Evolutionary conservation across 2,329 filamentous ascomycete species (phyloP).

Genomic region (Sporothrix euskadiensis): DNA sequence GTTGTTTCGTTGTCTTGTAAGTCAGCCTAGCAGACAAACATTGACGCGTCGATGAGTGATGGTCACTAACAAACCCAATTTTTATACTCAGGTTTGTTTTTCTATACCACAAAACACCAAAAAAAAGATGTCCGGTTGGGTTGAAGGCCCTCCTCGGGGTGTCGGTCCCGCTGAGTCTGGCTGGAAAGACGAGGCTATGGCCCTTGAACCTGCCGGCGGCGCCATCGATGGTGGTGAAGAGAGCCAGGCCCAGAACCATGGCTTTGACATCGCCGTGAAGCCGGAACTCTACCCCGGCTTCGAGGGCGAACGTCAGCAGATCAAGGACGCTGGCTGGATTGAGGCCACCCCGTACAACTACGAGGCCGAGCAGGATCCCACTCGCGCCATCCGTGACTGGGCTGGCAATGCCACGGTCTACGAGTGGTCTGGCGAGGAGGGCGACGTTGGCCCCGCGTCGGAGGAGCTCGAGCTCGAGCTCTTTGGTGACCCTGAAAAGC

Average conservation of each 20-base stretch:
- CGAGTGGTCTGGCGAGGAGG: slow-evolving; percentile 81
- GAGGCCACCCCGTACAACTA: slow-evolving; percentile 53
- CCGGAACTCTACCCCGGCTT: slow-evolving; percentile 29
- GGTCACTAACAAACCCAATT: neutral
- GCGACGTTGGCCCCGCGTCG: slow-evolving; percentile 76
- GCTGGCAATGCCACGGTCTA: slow-evolving; percentile 67
- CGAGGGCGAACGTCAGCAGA: slow-evolving; percentile 34
- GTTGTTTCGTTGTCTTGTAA: neutral
- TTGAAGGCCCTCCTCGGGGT: neutral
- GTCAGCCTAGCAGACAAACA: neutral
- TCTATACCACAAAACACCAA: neutral
- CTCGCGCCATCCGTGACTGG: slow-evolving; percentile 41
- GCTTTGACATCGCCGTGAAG: slow-evolving; percentile 29
- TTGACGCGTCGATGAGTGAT: neutral
- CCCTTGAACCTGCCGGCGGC: neutral
- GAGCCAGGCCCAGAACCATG: slow-evolving; percentile 10
- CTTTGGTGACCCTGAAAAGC: slow-evolving; percentile 62
- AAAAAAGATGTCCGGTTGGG: neutral
- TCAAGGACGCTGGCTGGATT: slow-evolving; percentile 48
- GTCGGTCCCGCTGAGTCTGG: neutral
- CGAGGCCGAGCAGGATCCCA: slow-evolving; percentile 37
- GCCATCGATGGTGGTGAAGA: slow-evolving; percentile 2
- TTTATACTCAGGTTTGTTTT: neutral
- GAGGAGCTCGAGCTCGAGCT: slow-evolving; percentile 72
- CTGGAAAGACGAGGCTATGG: slow-evolving; percentile 17